Conservation (phyloP, 1,139 yeast genomes). For the Nakaseomyces nivariensis region DNA sequence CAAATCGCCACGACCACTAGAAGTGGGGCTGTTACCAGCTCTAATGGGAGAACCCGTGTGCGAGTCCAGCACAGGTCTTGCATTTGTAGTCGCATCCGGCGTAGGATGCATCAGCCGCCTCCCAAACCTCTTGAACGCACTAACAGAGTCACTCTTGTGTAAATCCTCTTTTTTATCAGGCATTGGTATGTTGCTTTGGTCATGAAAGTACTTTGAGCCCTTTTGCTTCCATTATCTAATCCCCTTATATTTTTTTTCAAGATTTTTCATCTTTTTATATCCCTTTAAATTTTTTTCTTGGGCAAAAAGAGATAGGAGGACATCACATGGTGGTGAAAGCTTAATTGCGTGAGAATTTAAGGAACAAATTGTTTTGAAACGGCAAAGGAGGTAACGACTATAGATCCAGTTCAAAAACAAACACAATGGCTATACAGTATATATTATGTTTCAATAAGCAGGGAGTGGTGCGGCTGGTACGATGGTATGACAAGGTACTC, state of each 20-base stretch:
- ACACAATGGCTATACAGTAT: constrained; percentile 62
- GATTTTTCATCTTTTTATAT: too few species aligned
- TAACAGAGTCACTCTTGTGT: constrained; percentile 12
- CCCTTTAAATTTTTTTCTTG: too few species aligned
- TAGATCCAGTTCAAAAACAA: too few species aligned
- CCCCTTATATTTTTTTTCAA: neutral
- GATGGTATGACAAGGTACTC: constrained; percentile 49
- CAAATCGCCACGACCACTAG: neutral
- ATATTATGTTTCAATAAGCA: constrained; percentile 79
- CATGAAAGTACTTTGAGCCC: too few species aligned
- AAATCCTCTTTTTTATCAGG: constrained; percentile 1
- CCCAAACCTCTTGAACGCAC: constrained; percentile 16
- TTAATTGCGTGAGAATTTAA: too few species aligned
- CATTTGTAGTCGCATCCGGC: neutral
- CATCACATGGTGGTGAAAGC: too few species aligned
- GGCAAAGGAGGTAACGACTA: too few species aligned
- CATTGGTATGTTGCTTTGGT: neutral
- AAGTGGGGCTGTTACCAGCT: constrained; percentile 1
- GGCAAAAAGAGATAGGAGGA: too few species aligned
- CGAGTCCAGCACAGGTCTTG: constrained; percentile 1
- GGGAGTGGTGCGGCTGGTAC: constrained; percentile 81
- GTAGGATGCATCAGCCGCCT: constrained; percentile 9
- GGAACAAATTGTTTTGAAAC: too few species aligned
- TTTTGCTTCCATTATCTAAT: neutral
- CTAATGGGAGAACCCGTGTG: constrained; percentile 1